Conservation (phyloP, 169 alveolate genomes). For the Toxoplasma gondii region DNA sequence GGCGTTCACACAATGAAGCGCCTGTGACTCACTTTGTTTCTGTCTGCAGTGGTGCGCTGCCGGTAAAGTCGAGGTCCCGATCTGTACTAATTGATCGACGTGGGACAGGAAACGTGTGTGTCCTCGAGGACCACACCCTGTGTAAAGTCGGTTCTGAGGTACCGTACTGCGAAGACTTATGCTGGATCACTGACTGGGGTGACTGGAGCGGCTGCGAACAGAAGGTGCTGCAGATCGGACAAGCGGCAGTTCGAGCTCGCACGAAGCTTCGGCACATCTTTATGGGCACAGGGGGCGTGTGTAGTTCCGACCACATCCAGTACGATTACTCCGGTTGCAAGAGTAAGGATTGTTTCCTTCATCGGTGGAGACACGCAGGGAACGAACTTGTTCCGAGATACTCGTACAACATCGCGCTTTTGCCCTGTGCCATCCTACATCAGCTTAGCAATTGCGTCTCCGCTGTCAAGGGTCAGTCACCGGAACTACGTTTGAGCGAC, state of each 20-base stretch:
- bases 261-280: slow-evolving; percentile 5
- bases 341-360: background rate
- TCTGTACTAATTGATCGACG: background rate
- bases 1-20: no score
- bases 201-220: slow-evolving; percentile 35
- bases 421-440: no score
- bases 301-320: background rate
- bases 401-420: no score
- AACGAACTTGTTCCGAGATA: no score
- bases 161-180: background rate
- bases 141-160: background rate
- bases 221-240: background rate
- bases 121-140: background rate
- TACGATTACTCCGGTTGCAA: background rate
- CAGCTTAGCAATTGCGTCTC: no score
- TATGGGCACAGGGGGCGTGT: background rate
- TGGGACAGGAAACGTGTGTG: background rate
- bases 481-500: no score
- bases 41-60: background rate
- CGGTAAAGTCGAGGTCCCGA: background rate
- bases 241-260: background rate
- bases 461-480: no score
- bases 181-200: slow-evolving; percentile 29
- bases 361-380: no score
- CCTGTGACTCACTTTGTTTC: no score